Base-by-base conservation (phyloP, 805 yeast genomes). In the Metschnikowia lachancei region DNA sequence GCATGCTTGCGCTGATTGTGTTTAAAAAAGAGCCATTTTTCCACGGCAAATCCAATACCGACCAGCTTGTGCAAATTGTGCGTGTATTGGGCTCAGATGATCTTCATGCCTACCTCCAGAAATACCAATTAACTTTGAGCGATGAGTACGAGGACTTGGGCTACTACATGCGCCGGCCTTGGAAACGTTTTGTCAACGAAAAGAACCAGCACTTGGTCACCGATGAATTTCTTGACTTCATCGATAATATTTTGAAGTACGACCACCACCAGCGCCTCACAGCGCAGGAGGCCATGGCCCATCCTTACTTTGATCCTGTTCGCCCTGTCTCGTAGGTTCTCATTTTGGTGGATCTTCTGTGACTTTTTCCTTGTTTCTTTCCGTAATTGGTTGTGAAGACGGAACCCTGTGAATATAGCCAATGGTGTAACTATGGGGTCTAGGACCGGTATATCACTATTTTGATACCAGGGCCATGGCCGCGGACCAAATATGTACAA, bases 1-100 rank as follows among this genome's bases (percentile, higher is more conserved):
- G 96, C 49, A 88, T 87, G 88, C 70, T 90, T 41, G 96, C 96
- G 9, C 83, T 94, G 11, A 87, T 90, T 65, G 82, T 88, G 29
- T 88, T 89, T 71, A 86, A 85, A 61, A 86, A 83, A 61, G 97
- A 90, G 60, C 97, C 97, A 11, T 87, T 90, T 54, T 90, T 90
- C 77, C 92, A 87, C 63, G 97, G 96, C 17, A 83, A 87, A 51
- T 85, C 95, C 17, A 90, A 90, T 65, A 87, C 90, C 34, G 96
- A 90, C 69, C 97, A 90, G 69, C 71, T 90, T 59, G 95, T 90
- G 19, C 91, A 88, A 65, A 89, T 90, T 52, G 96, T 90, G 12
- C 78, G 87, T 50, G 94, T 90, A 1, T 74, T 90, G 57, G 97
- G 97, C 17, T 85, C 96, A 1, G 85, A 83, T 49, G 91, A 82